Evolutionary conservation across 1,284 basidiomycete species (phyloP).

Genomic region (Sanghuangporus sanghuang): DNA sequence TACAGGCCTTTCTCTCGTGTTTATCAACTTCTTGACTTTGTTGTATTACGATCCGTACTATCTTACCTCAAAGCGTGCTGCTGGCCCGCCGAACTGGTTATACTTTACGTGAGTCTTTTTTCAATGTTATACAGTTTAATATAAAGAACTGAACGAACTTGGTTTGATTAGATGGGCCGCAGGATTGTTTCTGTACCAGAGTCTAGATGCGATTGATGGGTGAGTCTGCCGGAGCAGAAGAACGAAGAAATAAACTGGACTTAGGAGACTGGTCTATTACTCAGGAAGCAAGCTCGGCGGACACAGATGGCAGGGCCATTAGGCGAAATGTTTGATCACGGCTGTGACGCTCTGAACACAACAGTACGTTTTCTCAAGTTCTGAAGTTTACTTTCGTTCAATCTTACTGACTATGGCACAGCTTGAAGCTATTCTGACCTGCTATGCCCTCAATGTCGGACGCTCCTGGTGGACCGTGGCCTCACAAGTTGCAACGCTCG

Average conservation of each 20-base stretch:
- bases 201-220: slow-evolving; percentile 86
- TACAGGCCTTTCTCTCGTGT: slow-evolving; percentile 77
- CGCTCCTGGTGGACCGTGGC: slow-evolving; percentile 95
- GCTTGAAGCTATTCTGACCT: slow-evolving; percentile 80
- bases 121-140: background rate
- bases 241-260: background rate
- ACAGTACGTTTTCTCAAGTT: slow-evolving; percentile 50
- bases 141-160: background rate
- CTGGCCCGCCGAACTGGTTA: slow-evolving; percentile 74
- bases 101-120: slow-evolving; percentile 68
- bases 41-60: slow-evolving; percentile 80
- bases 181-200: slow-evolving; percentile 92
- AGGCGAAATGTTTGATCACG: slow-evolving; percentile 97
- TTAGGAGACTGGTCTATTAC: slow-evolving; percentile 11
- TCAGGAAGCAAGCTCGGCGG: slow-evolving; percentile 89
- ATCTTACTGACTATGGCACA: slow-evolving; percentile 26
- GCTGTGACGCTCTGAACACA: slow-evolving; percentile 91
- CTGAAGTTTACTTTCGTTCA: background rate
- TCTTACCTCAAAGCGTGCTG: slow-evolving; percentile 56
- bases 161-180: slow-evolving; percentile 67
- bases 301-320: slow-evolving; percentile 96
- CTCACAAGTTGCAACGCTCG: slow-evolving; percentile 80
- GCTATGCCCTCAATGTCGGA: slow-evolving; percentile 87
- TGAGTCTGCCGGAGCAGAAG: slow-evolving; percentile 28
- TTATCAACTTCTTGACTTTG: slow-evolving; percentile 81